phyloP scores from a whole-genome alignment of 305 asterid genomes.

The Fraxinus baroniana region DNA sequence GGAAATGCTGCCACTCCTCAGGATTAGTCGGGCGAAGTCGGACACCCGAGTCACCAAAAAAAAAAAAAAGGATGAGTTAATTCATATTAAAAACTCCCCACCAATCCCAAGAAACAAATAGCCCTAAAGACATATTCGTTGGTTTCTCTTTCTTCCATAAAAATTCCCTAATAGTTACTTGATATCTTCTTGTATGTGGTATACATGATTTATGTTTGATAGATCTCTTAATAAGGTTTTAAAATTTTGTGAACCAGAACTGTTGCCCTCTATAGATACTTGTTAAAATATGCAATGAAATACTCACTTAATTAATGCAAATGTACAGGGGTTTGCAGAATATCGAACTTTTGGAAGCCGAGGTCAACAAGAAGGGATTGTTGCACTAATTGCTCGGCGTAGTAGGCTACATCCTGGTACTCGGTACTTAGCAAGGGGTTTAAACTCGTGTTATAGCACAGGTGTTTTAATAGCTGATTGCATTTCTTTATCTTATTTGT shows the following conservation, averaged over 20 bases:
- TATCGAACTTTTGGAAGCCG: slow-evolving; percentile 81
- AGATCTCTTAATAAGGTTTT: slow-evolving; percentile 17
- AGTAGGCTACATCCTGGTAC: slow-evolving; percentile 99
- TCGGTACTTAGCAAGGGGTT: slow-evolving; percentile 91
- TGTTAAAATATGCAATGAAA: slow-evolving; percentile 17
- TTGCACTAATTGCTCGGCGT: slow-evolving; percentile 92
- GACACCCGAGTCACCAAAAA: too few relatives aligned
- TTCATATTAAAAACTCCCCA: not conserved
- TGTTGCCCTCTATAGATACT: slow-evolving; percentile 3
- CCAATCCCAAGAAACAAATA: not conserved
- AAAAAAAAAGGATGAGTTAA: not conserved
- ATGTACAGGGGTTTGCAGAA: slow-evolving; percentile 89
- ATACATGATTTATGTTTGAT: slow-evolving; percentile 8
- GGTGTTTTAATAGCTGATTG: slow-evolving; percentile 44
- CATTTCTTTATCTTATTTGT: slow-evolving; percentile 9
- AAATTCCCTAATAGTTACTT: not conserved
- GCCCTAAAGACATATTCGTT: not conserved
- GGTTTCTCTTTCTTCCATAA: slow-evolving; percentile 6
- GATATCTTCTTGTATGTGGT: not conserved
- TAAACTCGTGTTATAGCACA: slow-evolving; percentile 91
- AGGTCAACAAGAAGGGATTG: slow-evolving; percentile 91
- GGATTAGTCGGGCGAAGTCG: too few relatives aligned
- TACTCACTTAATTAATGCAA: slow-evolving; percentile 31
- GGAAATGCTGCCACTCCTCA: too few relatives aligned
- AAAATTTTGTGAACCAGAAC: slow-evolving; percentile 19